Evolutionary conservation across 148 eudicot species (phyloP).

Genomic region (Cornus kousa): DNA sequence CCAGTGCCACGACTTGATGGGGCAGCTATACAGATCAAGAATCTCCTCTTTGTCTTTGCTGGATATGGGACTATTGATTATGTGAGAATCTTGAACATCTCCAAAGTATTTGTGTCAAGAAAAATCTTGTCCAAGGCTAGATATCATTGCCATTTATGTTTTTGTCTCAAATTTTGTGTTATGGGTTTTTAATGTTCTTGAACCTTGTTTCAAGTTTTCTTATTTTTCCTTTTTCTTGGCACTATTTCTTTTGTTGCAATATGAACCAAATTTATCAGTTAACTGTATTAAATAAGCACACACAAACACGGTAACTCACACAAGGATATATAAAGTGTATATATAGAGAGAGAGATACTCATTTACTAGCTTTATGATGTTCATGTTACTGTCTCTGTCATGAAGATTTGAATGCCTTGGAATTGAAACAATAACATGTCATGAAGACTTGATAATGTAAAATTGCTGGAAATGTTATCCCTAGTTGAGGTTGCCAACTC

Average conservation of each 20-base stretch:
- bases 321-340: not conserved
- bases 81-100: constrained; percentile 44
- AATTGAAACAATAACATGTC: not conserved
- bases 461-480: not conserved
- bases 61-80: constrained; percentile 89
- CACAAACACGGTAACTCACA: not conserved
- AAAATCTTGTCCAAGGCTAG: not conserved
- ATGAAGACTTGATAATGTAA: not conserved
- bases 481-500: not conserved
- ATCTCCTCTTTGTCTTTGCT: constrained; percentile 87
- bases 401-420: not conserved
- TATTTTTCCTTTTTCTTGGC: not conserved
- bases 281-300: not conserved
- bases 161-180: not conserved
- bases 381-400: too few species aligned
- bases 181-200: not conserved
- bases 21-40: constrained; percentile 87
- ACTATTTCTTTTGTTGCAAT: not conserved
- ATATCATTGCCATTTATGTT: not conserved
- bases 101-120: not conserved
- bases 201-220: not conserved
- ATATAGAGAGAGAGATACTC: too few species aligned
- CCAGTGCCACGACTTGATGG: constrained; percentile 97
- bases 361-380: not conserved
- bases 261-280: not conserved